Evolutionary conservation across 1,284 basidiomycete genomes (phyloP).

Genomic region (Ganoderma resinaceum): DNA sequence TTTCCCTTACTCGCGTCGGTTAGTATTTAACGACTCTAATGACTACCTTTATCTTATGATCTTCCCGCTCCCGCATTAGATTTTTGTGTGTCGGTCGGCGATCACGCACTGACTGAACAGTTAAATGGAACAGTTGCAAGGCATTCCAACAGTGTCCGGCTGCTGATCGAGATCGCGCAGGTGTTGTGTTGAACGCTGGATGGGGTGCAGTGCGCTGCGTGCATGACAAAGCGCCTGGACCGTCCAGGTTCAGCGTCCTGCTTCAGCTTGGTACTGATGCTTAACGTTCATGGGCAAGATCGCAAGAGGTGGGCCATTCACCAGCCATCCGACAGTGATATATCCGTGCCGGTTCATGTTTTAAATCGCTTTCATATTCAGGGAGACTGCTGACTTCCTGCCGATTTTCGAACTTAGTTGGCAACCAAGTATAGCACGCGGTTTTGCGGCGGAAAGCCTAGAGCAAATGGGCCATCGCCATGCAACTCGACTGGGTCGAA

Average conservation of each 20-base stretch:
- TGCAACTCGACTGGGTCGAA: no score
- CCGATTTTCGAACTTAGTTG: background rate
- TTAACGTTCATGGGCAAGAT: no score
- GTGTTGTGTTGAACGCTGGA: background rate
- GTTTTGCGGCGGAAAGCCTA: background rate
- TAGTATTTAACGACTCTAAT: conserved; percentile 34
- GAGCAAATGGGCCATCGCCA: background rate
- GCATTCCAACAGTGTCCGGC: background rate
- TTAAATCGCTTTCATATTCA: no score
- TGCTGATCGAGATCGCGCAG: background rate
- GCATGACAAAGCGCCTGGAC: no score
- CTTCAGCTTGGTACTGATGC: no score
- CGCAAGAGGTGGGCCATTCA: no score
- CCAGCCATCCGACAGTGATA: no score
- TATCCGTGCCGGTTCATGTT: no score
- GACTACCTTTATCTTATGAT: conserved; percentile 32
- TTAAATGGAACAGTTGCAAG: background rate
- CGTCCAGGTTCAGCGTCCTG: no score
- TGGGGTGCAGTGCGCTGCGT: no score
- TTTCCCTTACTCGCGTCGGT: conserved; percentile 24
- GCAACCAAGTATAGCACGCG: no score
- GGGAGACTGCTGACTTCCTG: background rate
- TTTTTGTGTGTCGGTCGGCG: background rate
- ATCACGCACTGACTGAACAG: background rate
- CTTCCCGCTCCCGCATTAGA: conserved; percentile 6